Conservation (phyloP, 208 protist genomes). For the Acanthamoeba castellanii region DNA sequence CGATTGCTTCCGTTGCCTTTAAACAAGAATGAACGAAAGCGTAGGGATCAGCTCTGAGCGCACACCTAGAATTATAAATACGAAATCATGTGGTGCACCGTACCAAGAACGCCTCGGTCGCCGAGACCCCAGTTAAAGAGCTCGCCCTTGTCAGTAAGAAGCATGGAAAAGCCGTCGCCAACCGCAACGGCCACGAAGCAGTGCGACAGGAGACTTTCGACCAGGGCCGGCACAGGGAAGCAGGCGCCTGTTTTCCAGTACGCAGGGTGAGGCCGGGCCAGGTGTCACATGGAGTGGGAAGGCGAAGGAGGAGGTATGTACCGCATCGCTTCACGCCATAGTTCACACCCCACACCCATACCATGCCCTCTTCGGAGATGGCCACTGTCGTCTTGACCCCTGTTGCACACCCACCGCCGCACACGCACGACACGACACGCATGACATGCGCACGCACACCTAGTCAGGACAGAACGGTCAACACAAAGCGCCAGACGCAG, state of each 20-base stretch:
- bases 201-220: background rate
- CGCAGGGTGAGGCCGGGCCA: background rate
- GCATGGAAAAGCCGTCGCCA: background rate
- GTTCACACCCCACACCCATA: conserved; percentile 17
- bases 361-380: conserved; percentile 18
- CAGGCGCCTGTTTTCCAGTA: background rate
- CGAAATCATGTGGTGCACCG: background rate
- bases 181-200: background rate
- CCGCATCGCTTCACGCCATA: background rate
- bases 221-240: background rate
- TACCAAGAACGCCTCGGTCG: background rate
- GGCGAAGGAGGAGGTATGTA: background rate
- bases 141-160: conserved; percentile 11
- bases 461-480: background rate
- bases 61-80: background rate
- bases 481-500: background rate
- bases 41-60: background rate
- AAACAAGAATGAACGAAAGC: background rate
- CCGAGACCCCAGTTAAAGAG: background rate
- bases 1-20: background rate
- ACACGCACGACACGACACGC: background rate
- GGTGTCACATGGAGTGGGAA: background rate
- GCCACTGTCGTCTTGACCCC: background rate
- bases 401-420: too few relatives aligned
- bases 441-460: background rate